phyloP scores from a whole-genome alignment of 2,329 filamentous ascomycete species.

The Fusarium mangiferae region DNA sequence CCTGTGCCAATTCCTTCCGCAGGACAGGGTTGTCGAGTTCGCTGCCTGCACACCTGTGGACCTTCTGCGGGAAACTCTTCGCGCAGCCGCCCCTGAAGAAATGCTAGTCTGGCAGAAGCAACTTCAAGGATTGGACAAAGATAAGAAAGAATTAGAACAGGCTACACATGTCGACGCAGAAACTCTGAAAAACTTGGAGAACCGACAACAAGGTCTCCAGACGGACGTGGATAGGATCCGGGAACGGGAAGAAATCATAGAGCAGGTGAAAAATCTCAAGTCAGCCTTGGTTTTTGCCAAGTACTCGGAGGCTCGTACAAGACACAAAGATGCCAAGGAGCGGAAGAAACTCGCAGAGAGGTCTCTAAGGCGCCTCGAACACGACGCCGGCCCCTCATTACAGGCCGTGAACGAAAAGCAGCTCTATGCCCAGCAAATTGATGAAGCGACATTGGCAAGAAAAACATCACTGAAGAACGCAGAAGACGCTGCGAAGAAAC shows the following conservation, averaged over 20 bases:
- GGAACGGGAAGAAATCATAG: conserved; percentile 76
- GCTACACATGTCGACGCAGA: conserved; percentile 69
- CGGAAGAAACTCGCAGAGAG: conserved; percentile 63
- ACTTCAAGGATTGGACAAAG: conserved; percentile 75
- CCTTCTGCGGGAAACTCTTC: conserved; percentile 84
- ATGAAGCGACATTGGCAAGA: conserved; percentile 64
- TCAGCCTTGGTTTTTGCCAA: conserved; percentile 72
- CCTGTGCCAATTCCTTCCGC: conserved; percentile 94
- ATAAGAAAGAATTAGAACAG: conserved; percentile 71
- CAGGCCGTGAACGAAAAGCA: conserved; percentile 76
- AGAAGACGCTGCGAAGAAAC: conserved; percentile 61
- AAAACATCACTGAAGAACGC: conserved; percentile 63
- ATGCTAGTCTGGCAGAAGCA: conserved; percentile 82
- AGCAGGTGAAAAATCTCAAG: conserved; percentile 72
- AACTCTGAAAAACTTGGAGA: conserved; percentile 73
- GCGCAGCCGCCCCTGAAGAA: conserved; percentile 84
- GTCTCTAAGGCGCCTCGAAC: conserved; percentile 69
- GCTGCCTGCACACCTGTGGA: conserved; percentile 84
- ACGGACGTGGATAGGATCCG: conserved; percentile 85
- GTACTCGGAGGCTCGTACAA: conserved; percentile 66
- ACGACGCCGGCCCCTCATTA: conserved; percentile 72
- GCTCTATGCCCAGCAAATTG: conserved; percentile 69
- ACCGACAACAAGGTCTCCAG: conserved; percentile 77
- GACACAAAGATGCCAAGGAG: conserved; percentile 63
- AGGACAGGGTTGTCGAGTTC: conserved; percentile 96